Evolutionary conservation across 2,329 filamentous ascomycete genomes (phyloP).

Genomic region (Colletotrichum eleusines): DNA sequence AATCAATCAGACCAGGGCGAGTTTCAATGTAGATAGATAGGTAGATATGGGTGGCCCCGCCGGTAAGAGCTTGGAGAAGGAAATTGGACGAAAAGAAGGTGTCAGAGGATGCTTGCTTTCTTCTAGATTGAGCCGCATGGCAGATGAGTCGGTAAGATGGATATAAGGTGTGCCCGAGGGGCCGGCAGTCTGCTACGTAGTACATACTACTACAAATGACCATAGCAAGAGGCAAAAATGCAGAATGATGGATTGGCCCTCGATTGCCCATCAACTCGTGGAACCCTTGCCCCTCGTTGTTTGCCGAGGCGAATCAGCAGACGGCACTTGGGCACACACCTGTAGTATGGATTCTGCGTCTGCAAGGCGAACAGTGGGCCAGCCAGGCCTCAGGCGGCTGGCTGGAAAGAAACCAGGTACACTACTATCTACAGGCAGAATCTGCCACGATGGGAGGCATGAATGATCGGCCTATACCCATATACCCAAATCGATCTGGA

Average conservation of each 20-base stretch:
- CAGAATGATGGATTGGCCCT: slow-evolving; percentile 21
- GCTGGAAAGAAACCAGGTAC: too few species aligned
- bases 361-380: slow-evolving; percentile 29
- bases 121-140: background rate
- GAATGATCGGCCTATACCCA: slow-evolving; percentile 17
- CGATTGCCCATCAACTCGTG: slow-evolving; percentile 11
- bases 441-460: slow-evolving; percentile 21
- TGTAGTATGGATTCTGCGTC: background rate
- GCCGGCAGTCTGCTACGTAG: too few species aligned
- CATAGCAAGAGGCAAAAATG: too few species aligned
- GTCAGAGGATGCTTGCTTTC: too few species aligned
- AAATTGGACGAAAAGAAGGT: too few species aligned
- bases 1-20: too few species aligned
- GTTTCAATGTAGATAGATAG: too few species aligned
- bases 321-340: too few species aligned
- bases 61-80: background rate
- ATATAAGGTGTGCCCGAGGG: slow-evolving; percentile 5
- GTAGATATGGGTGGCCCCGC: too few species aligned
- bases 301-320: slow-evolving; percentile 27
- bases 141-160: background rate
- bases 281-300: slow-evolving; percentile 18
- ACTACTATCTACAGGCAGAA: too few species aligned
- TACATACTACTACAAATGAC: too few species aligned
- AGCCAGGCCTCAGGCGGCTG: too few species aligned
- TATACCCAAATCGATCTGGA: slow-evolving; percentile 15